Conservation (phyloP, 169 alveolate genomes). For the Plasmodium vivax region DNA sequence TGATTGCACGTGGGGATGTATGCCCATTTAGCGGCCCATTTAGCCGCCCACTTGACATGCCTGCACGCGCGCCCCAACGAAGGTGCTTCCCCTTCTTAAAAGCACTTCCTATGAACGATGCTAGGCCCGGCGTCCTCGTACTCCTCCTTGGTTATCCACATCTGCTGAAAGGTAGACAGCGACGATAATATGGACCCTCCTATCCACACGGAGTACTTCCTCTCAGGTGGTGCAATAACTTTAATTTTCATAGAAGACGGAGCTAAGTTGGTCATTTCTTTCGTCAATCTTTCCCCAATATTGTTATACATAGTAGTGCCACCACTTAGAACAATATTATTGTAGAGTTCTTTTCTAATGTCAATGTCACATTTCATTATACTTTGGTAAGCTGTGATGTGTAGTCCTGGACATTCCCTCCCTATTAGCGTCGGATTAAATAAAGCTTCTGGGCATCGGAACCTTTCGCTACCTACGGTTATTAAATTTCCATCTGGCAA, state of each 20-base stretch:
- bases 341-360: slow-evolving; percentile 95
- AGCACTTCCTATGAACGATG: slow-evolving; percentile 98
- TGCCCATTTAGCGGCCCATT: neutral
- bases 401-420: slow-evolving; percentile 96
- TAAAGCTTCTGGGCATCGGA: slow-evolving; percentile 98
- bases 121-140: slow-evolving; percentile 98
- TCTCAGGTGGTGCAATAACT: slow-evolving; percentile 99
- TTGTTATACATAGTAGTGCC: slow-evolving; percentile 98
- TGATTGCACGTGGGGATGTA: neutral
- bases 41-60: neutral
- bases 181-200: slow-evolving; percentile 98
- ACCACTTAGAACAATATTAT: slow-evolving; percentile 97
- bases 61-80: neutral
- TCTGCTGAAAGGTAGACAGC: slow-evolving; percentile 96
- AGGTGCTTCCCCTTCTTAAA: slow-evolving; percentile 77
- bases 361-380: slow-evolving; percentile 97
- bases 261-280: slow-evolving; percentile 96
- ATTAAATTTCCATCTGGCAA: slow-evolving; percentile 98
- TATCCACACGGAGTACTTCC: slow-evolving; percentile 98
- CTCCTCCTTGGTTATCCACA: slow-evolving; percentile 99
- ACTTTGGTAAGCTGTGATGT: slow-evolving; percentile 95
- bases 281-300: slow-evolving; percentile 97
- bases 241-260: slow-evolving; percentile 97
- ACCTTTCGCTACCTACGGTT: slow-evolving; percentile 96
- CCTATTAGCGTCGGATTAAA: slow-evolving; percentile 97